These are phyloP conservation scores for Picochlorum sp. DNA, from an alignment of 139 green algal genomes.

Conservation along the genomic window DNA sequence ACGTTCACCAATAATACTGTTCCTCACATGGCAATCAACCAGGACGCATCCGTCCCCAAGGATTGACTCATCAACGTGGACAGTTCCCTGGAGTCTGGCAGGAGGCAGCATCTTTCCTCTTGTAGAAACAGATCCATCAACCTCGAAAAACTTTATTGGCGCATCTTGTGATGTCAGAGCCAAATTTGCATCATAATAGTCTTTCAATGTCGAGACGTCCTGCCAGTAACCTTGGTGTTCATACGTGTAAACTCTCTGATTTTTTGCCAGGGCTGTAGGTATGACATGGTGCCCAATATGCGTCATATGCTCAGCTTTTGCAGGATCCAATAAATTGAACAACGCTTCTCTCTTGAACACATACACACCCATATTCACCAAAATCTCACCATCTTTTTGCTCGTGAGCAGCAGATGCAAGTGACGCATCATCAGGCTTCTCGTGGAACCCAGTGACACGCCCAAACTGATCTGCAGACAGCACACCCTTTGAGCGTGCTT, in stretches of 20 bases:
- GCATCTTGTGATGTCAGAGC: slow-evolving; percentile 30
- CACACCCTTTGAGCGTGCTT: slow-evolving; percentile 27
- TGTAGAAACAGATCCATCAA: slow-evolving; percentile 4
- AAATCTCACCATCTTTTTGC: slow-evolving; percentile 26
- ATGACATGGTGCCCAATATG: slow-evolving; percentile 79
- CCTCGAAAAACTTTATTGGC: slow-evolving; percentile 5
- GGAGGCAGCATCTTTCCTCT: slow-evolving; percentile 15
- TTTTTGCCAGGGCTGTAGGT: slow-evolving; percentile 53
- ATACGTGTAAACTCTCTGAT: slow-evolving; percentile 58
- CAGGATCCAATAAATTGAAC: slow-evolving; percentile 33
- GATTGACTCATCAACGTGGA: slow-evolving; percentile 9
- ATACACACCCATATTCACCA: slow-evolving; percentile 83
- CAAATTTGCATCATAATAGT: slow-evolving; percentile 77
- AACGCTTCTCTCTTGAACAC: slow-evolving; percentile 55
- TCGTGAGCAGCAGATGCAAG: neutral
- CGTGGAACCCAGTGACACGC: slow-evolving; percentile 31
- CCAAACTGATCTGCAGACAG: slow-evolving; percentile 12
- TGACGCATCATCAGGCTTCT: slow-evolving; percentile 35
- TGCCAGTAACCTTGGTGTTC: slow-evolving; percentile 67
- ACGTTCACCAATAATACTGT: slow-evolving; percentile 60
- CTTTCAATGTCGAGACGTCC: slow-evolving; percentile 44
- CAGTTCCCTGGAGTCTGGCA: slow-evolving; percentile 2
- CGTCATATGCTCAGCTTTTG: slow-evolving; percentile 28
- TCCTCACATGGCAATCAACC: slow-evolving; percentile 39
- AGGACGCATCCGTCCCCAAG: slow-evolving; percentile 25